Base-by-base conservation (phyloP, 139 green algal genomes). In the Pleodorina starrii region DNA sequence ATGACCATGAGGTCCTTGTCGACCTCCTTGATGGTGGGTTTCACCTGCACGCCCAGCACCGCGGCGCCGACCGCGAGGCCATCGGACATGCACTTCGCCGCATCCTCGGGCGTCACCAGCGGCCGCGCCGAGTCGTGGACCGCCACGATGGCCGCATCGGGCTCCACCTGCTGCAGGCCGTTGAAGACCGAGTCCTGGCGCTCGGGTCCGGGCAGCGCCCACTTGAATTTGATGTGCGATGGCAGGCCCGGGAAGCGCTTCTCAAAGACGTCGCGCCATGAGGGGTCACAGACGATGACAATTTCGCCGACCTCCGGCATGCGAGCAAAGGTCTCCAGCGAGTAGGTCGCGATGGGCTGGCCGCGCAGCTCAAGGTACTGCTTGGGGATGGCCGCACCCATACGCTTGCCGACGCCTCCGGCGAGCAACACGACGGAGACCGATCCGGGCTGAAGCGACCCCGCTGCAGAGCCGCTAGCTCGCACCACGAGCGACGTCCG, bases 1-100 rank as follows among this genome's bases (percentile, higher is more conserved):
- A 95, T 92, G 17, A 99, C 97, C 50, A 93, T 94, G 12, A 91
- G 69, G 27, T 95, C 66, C 6, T 36, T 73, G 86, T 96, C 94
- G 23, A 98, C 96, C 91, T 99, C 94, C 91, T 99, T 99, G 91
- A 99, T 99, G 38, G 98, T 99, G 16, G 96, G 96, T 92, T 99
- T 99, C 2, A 98, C 95, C 4, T 95, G 94, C 32, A 99, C 98
- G 5, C 96, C 98, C 75, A 99, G 93, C 73, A 99, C 98, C 51
- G 98, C 98, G 38, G 98, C 98, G 43, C 98, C 98, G 0, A 93
- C 74, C 35, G 90, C 10, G 12, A 68, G 0, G 7, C 60, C 86
- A 74, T 92, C 90, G 36, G 44, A 25, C 79, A 92, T 90, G 85
- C 90, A 92, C 29, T 48, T 77, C 0, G 51, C 27, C 5, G 93